Evolutionary conservation across 75 land plant species (phyloP), one percentile per base, ranked within the genome.

Genomic region (Azolla pinnata): DNA sequence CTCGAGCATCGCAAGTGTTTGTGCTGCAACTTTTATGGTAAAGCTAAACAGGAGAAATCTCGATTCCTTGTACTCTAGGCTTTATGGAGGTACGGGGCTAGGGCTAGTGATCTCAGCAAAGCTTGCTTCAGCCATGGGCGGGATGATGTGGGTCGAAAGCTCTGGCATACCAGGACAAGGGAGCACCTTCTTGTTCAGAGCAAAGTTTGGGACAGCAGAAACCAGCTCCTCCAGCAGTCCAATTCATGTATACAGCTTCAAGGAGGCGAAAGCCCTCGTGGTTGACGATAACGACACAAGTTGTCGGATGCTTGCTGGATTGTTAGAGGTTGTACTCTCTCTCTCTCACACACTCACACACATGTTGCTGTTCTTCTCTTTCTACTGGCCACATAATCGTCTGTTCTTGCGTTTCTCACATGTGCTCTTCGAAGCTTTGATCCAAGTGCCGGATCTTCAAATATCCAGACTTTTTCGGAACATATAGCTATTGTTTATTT

Each of bases 61-160:
- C n/a, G n/a, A n/a, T n/a, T n/a, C 18, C 18, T 7, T 12, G 9
- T 52, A 2, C 29, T 70, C 60, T 51, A 71, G 74, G 61, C 50
- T 71, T 19, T 71, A 71, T 57, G 74, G 74, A 52, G 74, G 74
- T 16, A 71, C 74, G 16, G 74, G 74, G 29, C 55, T 71, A 8
- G 74, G 74, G n/a, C 57, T 71, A 16, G 74, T 71, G 2, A 71
- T 71, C 16, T 71, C 74, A 27, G 61, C 74, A 33, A 71, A 65
- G 42, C 67, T 71, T 40, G 74, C 74, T 33, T 44, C 67, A 20
- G 74, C 74, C 3, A 71, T 71, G 74, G 67, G 67, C 17, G 74
- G 74, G 26, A 58, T 19, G 17, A 71, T 71, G 74, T 71, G 74
- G 74, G 74, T 71, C 31, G 74, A 71, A 25, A 71, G 74, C 59